Evolutionary conservation across 345 rosid species (phyloP).

Genomic region (Brassica cretica): DNA sequence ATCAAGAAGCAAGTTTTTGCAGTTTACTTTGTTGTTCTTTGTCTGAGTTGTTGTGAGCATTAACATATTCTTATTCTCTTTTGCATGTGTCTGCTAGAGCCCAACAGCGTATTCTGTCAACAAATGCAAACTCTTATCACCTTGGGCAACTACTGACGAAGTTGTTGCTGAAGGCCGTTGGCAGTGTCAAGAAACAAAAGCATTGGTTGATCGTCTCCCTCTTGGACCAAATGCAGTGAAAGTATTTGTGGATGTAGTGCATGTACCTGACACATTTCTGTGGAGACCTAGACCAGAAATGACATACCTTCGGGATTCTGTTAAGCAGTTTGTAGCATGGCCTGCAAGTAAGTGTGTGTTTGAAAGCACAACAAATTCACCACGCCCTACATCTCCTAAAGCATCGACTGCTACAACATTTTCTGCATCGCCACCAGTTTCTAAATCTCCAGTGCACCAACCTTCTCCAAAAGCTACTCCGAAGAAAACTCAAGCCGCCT

Average conservation of each 20-base stretch:
- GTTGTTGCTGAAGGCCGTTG: neutral
- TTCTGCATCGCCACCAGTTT: too few species aligned
- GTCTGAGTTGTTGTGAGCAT: neutral
- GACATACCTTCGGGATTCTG: neutral
- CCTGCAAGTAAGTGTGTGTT: neutral
- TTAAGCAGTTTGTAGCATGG: neutral
- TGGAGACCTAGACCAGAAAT: neutral
- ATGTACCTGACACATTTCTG: neutral
- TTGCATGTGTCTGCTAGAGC: neutral
- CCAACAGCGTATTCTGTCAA: too few species aligned
- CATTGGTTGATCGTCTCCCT: too few species aligned
- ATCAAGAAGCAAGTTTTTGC: neutral
- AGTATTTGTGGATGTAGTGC: neutral
- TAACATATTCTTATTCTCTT: neutral
- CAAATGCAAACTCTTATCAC: neutral
- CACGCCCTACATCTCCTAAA: too few species aligned
- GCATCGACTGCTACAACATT: too few species aligned
- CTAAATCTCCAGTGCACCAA: too few species aligned
- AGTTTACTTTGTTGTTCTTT: neutral
- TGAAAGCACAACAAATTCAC: too few species aligned
- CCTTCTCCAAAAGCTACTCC: too few species aligned
- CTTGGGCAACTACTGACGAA: neutral
- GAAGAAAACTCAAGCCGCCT: too few species aligned
- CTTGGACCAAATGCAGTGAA: too few species aligned
- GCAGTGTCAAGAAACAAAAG: neutral